Evolutionary conservation across 768 basidiomycete genomes (phyloP), one percentile per base, ranked within the genome.

Genomic region (Leccinum imitatum): DNA sequence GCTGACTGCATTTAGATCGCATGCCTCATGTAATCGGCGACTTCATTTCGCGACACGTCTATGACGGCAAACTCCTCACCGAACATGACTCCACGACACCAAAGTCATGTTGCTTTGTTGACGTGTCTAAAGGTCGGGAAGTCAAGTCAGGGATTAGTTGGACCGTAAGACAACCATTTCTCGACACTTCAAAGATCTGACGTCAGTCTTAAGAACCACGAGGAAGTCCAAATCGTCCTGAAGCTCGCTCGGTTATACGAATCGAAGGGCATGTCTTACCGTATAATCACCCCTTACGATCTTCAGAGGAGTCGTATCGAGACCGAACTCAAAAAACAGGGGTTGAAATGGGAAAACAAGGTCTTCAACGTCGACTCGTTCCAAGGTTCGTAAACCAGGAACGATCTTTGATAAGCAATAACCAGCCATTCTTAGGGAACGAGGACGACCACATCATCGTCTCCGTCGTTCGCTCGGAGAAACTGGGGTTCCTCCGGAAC

Each of bases 231-330:
- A 44, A 75, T 79, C 56, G 79, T 87, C 19, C 64, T 87, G 13
- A 77, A 81, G 50, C 71, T 93, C 57, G 87, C 86, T 56, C 62
- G 65, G 47, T 72, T 80, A 41, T 80, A 89, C 41, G 72, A 85
- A 66, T 71, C 75, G 3, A 70, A 77, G 57, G 64, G 69, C 0
- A 79, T 76, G 65, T 72, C 74, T 3, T 92, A 81, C 74, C 78
- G 81, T 50, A 83, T 93, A 55, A 87, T 94, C 53, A 91, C 89
- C 6, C 91, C 91, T 0, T 94, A 93, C 75, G 89, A 89, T 67
- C 84, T 76, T 1, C 91, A 93, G 68, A 76, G 88, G 17, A 78
- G 66, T 56, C 59, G 64, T 8, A 81, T 93, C 67, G 89, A 92
- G 71, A 65, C 68, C 1, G 65, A 61, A 6, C 82, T 93, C 71